A percentile compares a stretch with the other conserved stretches of the same genome.
Evolutionary conservation across 1,284 basidiomycete genomes (phyloP).

Genomic region (Veloporphyrellus conicus): DNA sequence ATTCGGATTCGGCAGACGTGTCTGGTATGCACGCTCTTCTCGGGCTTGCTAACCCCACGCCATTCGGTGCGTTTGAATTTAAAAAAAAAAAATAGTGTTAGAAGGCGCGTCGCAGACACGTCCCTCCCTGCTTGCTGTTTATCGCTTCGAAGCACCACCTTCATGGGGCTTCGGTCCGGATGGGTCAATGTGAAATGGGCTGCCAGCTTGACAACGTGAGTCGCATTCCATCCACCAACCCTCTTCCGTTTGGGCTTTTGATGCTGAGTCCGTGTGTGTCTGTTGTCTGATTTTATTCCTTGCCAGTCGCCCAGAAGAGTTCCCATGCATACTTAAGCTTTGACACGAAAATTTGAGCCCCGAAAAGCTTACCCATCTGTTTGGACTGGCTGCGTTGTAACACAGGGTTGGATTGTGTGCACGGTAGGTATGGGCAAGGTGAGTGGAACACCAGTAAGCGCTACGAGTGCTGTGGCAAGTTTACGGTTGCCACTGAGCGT

Average conservation of each 20-base stretch:
- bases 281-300: not conserved
- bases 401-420: not conserved
- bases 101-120: conserved; percentile 40
- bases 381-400: conserved; percentile 9
- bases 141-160: conserved; percentile 14
- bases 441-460: too few relatives aligned
- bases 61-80: not conserved
- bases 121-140: conserved; percentile 23
- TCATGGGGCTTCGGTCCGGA: conserved; percentile 22
- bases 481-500: too few relatives aligned
- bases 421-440: too few relatives aligned
- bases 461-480: too few relatives aligned
- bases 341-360: conserved; percentile 8
- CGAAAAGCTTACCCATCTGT: conserved; percentile 15
- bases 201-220: conserved; percentile 23
- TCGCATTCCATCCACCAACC: not conserved
- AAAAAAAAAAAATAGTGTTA: conserved; percentile 14
- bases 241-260: too few relatives aligned
- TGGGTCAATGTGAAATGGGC: conserved; percentile 26
- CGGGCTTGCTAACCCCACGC: not conserved
- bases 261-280: not conserved
- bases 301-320: conserved; percentile 14
- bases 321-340: conserved; percentile 15
- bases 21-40: conserved; percentile 30
- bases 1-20: conserved; percentile 47